Percentiles rank a stretch among this genome's conserved stretches.
Evolutionary conservation across 768 basidiomycete species (phyloP).

Genomic region (Pholiota conissans): DNA sequence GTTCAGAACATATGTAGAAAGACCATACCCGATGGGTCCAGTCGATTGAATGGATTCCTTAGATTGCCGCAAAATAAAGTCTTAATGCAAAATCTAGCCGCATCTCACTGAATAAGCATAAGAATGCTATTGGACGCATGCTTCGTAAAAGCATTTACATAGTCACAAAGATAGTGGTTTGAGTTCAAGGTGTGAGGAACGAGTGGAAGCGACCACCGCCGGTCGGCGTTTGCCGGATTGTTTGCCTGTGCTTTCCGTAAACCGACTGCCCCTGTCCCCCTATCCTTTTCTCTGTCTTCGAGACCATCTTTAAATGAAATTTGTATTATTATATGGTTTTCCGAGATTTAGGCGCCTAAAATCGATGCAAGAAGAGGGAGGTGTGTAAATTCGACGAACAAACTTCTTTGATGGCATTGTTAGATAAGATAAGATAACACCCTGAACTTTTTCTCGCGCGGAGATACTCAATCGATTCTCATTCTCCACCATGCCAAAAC

Average conservation of each 20-base stretch:
- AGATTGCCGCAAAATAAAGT: too few species aligned
- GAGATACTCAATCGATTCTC: conserved; percentile 20
- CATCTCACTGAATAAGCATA: neutral
- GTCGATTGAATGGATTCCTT: neutral
- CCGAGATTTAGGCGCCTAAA: too few species aligned
- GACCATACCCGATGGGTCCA: neutral
- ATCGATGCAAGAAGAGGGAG: too few species aligned
- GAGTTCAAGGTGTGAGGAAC: neutral
- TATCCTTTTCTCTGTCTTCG: neutral
- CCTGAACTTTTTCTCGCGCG: conserved; percentile 11
- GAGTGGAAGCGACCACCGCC: neutral
- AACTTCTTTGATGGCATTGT: neutral
- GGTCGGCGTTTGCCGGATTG: neutral
- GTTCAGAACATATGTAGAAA: neutral
- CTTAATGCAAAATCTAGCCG: too few species aligned
- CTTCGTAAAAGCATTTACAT: neutral
- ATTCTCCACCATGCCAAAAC: conserved; percentile 25
- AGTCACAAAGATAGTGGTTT: too few species aligned
- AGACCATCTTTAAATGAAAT: neutral
- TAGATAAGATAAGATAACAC: conserved; percentile 18
- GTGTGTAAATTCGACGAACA: neutral
- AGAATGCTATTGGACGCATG: neutral
- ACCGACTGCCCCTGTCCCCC: neutral
- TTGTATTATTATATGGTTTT: neutral
- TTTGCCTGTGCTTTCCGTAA: neutral